These are phyloP conservation scores for Smittium mucronatum DNA, from an alignment of 371 early-diverging fungal species.

Conservation along the genomic window DNA sequence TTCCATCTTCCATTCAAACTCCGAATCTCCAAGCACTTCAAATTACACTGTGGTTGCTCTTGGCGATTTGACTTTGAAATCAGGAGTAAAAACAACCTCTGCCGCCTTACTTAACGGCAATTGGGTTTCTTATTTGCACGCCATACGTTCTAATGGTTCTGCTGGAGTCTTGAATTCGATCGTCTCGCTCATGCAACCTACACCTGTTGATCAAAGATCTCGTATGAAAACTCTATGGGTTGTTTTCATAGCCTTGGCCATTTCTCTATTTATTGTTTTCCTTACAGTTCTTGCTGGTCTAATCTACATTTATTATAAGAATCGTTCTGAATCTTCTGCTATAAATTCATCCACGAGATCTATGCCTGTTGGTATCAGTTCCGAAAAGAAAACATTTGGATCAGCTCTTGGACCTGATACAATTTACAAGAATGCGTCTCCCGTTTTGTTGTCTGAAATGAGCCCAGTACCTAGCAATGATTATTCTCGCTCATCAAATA, in stretches of 20 bases:
- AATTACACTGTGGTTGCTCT: slow-evolving; percentile 35
- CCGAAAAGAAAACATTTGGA: slow-evolving; percentile 2
- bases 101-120: slow-evolving; percentile 44
- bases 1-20: neutral
- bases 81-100: slow-evolving; percentile 35
- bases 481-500: neutral
- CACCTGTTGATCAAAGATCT: slow-evolving; percentile 19
- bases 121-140: slow-evolving; percentile 51
- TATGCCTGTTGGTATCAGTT: slow-evolving; percentile 1
- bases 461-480: slow-evolving; percentile 2
- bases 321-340: slow-evolving; percentile 30
- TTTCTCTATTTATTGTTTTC: slow-evolving; percentile 51
- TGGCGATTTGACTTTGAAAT: slow-evolving; percentile 37
- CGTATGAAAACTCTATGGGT: slow-evolving; percentile 41
- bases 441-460: neutral
- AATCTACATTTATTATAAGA: slow-evolving; percentile 34
- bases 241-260: slow-evolving; percentile 51
- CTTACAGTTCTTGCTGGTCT: slow-evolving; percentile 49
- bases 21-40: neutral
- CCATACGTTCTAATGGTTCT: slow-evolving; percentile 35
- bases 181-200: slow-evolving; percentile 35
- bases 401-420: neutral
- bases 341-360: slow-evolving; percentile 9
- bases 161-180: slow-evolving; percentile 32
- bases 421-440: neutral